Percentiles rank a stretch among this genome's conserved stretches.
Conservation (phyloP, 2,329 filamentous ascomycete genomes). For the Hymenoscyphus salicellus region DNA sequence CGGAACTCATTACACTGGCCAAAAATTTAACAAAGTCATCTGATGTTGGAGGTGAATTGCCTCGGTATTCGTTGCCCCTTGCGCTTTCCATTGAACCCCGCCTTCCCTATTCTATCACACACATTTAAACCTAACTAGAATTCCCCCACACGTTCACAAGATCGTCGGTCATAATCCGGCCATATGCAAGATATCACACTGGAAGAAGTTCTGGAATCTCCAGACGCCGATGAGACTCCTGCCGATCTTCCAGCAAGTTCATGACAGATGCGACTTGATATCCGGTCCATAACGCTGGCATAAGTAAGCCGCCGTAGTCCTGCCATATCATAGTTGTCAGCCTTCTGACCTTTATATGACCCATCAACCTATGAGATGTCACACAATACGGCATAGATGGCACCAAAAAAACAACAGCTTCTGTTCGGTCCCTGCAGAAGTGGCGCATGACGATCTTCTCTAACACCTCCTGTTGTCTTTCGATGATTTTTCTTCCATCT, state of each 20-base stretch:
- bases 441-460: neutral
- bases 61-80: neutral
- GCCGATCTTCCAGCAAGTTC: constrained; percentile 10
- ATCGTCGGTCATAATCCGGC: constrained; percentile 13
- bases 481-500: constrained; percentile 4
- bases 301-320: too few species aligned
- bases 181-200: constrained; percentile 12
- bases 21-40: neutral
- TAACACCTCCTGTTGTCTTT: neutral
- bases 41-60: neutral
- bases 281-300: constrained; percentile 2
- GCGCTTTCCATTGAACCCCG: constrained; percentile 1
- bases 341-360: constrained; percentile 15
- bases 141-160: neutral
- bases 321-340: neutral
- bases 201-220: neutral
- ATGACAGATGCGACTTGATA: constrained; percentile 7
- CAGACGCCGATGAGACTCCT: constrained; percentile 11
- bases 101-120: neutral
- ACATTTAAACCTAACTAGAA: neutral
- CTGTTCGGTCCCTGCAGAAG: constrained; percentile 1
- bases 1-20: neutral
- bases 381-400: neutral
- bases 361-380: constrained; percentile 10
- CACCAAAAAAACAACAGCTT: neutral